Conservation (phyloP, 352 stramenopile genomes). For the Thalassiosira exigua region DNA sequence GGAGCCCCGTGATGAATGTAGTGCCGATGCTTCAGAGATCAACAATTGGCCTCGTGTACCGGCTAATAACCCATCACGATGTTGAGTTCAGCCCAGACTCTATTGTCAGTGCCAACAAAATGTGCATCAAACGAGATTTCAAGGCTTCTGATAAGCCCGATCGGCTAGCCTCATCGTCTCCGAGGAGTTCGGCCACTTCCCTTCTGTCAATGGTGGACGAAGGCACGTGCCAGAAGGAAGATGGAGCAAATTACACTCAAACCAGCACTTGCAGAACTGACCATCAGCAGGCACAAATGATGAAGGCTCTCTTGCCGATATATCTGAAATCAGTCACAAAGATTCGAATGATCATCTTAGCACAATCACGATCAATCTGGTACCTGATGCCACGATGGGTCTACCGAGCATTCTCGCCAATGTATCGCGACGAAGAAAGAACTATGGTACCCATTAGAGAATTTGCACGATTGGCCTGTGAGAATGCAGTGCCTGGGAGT, state of each 20-base stretch:
- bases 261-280: too few species aligned
- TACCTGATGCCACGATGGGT: conserved; percentile 83
- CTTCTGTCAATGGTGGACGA: conserved; percentile 8
- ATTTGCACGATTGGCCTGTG: conserved; percentile 75
- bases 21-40: conserved; percentile 81
- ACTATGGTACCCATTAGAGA: conserved; percentile 78
- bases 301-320: conserved; percentile 37
- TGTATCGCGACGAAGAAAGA: conserved; percentile 81
- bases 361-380: conserved; percentile 84
- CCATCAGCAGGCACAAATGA: too few species aligned
- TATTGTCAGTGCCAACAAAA: not conserved
- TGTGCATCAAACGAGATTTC: not conserved
- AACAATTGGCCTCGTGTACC: conserved; percentile 84
- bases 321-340: conserved; percentile 82
- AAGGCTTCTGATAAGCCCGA: too few species aligned
- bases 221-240: not conserved
- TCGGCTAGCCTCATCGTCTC: too few species aligned
- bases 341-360: conserved; percentile 86
- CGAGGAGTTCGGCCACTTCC: not conserved
- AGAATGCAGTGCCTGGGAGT: conserved; percentile 57
- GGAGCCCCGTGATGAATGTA: conserved; percentile 65
- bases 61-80: conserved; percentile 78
- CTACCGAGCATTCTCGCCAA: conserved; percentile 78
- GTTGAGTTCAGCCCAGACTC: conserved; percentile 30
- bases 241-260: too few species aligned